These are phyloP conservation scores for Coniella vitis DNA, from an alignment of 2,329 filamentous ascomycete species.

Conservation along the genomic window DNA sequence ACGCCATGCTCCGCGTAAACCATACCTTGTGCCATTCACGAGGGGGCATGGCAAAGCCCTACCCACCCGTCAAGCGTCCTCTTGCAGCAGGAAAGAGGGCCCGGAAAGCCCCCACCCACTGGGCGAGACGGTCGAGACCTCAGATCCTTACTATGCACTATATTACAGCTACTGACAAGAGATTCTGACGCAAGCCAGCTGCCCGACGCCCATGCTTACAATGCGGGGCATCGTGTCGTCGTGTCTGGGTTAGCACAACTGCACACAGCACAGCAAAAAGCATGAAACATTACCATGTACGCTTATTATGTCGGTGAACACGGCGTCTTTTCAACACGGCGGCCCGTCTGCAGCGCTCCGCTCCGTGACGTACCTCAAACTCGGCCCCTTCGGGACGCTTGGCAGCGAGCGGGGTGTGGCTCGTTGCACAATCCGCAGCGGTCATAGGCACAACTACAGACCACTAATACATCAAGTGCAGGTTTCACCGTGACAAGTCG, in stretches of 20 bases:
- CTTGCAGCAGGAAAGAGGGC: neutral
- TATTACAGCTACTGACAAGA: too few species aligned
- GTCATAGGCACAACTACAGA: too few species aligned
- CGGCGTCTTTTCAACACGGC: neutral
- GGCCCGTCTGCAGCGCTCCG: slow-evolving; percentile 1
- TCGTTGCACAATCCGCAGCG: too few species aligned
- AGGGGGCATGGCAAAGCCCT: neutral
- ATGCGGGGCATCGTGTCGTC: neutral
- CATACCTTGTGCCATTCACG: neutral
- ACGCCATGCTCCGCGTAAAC: neutral
- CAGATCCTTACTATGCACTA: slow-evolving; percentile 1
- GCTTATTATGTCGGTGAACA: slow-evolving; percentile 16
- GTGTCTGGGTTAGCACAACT: neutral
- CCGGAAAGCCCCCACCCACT: too few species aligned
- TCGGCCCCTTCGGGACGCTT: neutral
- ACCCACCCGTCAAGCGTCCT: neutral
- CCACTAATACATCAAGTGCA: too few species aligned
- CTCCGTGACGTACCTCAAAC: slow-evolving; percentile 5
- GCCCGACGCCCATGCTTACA: neutral
- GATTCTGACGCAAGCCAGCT: too few species aligned
- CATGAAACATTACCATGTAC: too few species aligned
- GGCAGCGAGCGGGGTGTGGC: too few species aligned
- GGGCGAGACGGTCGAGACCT: slow-evolving; percentile 1
- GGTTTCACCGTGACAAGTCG: too few species aligned
- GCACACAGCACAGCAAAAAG: neutral